These are phyloP conservation scores for Thielaviopsis populi DNA, from an alignment of 2,329 filamentous ascomycete species.

Conservation along the genomic window DNA sequence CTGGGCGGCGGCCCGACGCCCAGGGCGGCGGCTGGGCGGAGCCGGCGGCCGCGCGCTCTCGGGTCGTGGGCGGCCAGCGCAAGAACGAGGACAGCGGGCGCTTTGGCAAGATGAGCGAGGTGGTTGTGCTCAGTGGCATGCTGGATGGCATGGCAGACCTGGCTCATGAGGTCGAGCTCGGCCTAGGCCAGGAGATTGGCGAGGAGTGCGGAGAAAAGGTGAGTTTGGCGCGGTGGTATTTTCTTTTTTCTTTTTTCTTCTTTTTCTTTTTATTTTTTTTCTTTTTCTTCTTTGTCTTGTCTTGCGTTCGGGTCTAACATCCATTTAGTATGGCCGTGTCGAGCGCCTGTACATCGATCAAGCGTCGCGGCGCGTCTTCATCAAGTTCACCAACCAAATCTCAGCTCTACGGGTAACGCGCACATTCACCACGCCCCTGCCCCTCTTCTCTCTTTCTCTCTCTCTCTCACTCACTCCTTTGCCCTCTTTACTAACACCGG, in stretches of 20 bases:
- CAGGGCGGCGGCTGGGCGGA: slow-evolving; percentile 66
- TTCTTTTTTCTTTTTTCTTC: no score
- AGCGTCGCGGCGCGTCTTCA: slow-evolving; percentile 57
- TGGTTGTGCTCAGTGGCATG: slow-evolving; percentile 74
- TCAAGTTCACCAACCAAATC: slow-evolving; percentile 77
- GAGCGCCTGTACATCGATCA: slow-evolving; percentile 65
- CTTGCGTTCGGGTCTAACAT: not conserved
- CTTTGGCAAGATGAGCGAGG: slow-evolving; percentile 62
- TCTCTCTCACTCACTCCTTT: no score
- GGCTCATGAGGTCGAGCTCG: slow-evolving; percentile 57
- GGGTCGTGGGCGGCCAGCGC: slow-evolving; percentile 64
- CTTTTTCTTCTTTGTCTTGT: not conserved
- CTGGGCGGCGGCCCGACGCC: slow-evolving; percentile 60
- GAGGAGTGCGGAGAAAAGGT: slow-evolving; percentile 79
- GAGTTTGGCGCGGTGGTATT: slow-evolving; percentile 6
- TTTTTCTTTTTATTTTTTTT: not conserved
- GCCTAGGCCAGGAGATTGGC: slow-evolving; percentile 83
- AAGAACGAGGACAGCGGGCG: slow-evolving; percentile 31
- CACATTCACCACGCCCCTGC: slow-evolving; percentile 21
- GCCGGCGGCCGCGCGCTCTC: slow-evolving; percentile 48
- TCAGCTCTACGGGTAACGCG: slow-evolving; percentile 64
- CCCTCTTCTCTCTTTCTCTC: no score
- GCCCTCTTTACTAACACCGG: not conserved
- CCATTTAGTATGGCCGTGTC: slow-evolving; percentile 58
- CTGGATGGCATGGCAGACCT: slow-evolving; percentile 67